These are phyloP conservation scores for Aphanomyces cochlioides DNA, from an alignment of 352 stramenopile species.

Conservation along the genomic window DNA sequence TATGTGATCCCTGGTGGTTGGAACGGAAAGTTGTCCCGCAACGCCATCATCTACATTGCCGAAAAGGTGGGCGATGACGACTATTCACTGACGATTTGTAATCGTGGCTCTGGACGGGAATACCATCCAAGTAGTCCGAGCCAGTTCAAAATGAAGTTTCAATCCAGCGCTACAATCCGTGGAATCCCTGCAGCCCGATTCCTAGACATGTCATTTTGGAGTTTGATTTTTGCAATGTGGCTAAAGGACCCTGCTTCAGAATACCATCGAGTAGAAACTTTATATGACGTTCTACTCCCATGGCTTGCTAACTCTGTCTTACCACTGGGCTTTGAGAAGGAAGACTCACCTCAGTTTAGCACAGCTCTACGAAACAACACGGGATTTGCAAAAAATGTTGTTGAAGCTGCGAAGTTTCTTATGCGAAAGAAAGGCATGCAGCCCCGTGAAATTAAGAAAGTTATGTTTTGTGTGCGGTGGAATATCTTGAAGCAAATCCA, in stretches of 20 bases:
- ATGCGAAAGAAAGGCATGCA: constrained; percentile 55
- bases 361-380: constrained; percentile 69
- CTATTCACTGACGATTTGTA: constrained; percentile 85
- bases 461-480: constrained; percentile 31
- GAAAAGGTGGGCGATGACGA: constrained; percentile 56
- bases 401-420: constrained; percentile 50
- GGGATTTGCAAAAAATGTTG: constrained; percentile 76
- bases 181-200: constrained; percentile 56
- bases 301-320: constrained; percentile 80
- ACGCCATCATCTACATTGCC: constrained; percentile 79
- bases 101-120: constrained; percentile 79
- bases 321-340: constrained; percentile 52
- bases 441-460: constrained; percentile 49
- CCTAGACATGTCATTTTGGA: constrained; percentile 84
- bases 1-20: constrained; percentile 75
- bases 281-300: constrained; percentile 87
- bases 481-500: constrained; percentile 28
- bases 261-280: constrained; percentile 79
- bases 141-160: constrained; percentile 65
- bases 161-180: constrained; percentile 68
- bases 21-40: constrained; percentile 61
- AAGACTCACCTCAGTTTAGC: constrained; percentile 39
- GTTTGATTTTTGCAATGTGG: constrained; percentile 80
- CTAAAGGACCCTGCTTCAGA: constrained; percentile 78
- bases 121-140: constrained; percentile 60